Conservation (phyloP, 768 basidiomycete species). For the Atractiella rhizophila region DNA sequence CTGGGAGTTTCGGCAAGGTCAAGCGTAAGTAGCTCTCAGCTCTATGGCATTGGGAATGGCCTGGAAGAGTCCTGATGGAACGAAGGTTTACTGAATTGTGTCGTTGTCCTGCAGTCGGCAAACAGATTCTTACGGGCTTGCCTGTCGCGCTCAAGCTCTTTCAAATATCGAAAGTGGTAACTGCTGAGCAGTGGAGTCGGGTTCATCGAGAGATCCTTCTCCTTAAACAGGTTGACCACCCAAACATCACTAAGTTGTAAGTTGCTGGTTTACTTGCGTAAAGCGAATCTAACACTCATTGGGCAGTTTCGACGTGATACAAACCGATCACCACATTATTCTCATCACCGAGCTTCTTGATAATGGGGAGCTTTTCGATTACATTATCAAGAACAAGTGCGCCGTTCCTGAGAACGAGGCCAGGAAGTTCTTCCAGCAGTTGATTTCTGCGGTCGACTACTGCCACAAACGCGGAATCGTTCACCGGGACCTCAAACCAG, state of each 20-base stretch:
- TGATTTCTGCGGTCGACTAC: slow-evolving; percentile 91
- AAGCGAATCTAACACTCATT: no score
- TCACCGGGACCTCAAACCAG: slow-evolving; percentile 91
- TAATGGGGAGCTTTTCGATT: slow-evolving; percentile 90
- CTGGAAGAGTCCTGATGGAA: not conserved
- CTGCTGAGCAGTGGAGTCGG: no score
- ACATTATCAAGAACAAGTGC: slow-evolving; percentile 60
- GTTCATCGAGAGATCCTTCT: slow-evolving; percentile 42
- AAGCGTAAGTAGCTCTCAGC: slow-evolving; percentile 49
- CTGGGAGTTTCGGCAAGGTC: slow-evolving; percentile 95
- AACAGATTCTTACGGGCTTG: not conserved
- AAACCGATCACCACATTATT: slow-evolving; percentile 82
- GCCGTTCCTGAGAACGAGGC: slow-evolving; percentile 53
- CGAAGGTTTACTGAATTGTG: not conserved
- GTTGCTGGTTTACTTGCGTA: not conserved
- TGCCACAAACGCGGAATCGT: slow-evolving; percentile 91
- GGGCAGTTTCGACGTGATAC: slow-evolving; percentile 38
- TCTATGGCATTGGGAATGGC: not conserved
- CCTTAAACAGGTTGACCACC: slow-evolving; percentile 74
- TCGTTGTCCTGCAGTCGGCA: not conserved
- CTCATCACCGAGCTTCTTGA: slow-evolving; percentile 94
- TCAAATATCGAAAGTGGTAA: no score
- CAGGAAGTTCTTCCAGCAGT: slow-evolving; percentile 88
- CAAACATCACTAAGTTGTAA: slow-evolving; percentile 94
- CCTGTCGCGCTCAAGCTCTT: no score